Evolutionary conservation across 768 basidiomycete species (phyloP).

Genomic region (Multifurca ochricompacta): DNA sequence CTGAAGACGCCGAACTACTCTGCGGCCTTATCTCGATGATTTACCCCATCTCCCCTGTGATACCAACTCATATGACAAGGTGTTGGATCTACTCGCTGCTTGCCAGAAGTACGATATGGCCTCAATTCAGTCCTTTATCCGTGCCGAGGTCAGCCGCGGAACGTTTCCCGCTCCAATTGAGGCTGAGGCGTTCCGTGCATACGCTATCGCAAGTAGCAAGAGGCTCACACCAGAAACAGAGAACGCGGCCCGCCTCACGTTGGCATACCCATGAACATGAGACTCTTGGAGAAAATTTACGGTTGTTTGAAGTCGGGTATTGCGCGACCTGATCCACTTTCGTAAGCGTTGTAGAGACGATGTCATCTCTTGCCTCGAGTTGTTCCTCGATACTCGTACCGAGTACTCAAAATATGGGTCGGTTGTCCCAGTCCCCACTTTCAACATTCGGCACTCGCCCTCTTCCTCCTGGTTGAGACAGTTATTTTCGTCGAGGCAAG

Average conservation of each 20-base stretch:
- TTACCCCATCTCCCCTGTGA: not conserved
- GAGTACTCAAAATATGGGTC: not conserved
- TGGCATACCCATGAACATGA: not conserved
- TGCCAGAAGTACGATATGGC: slow-evolving; percentile 24
- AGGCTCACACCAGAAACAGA: not conserved
- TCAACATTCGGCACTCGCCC: not conserved
- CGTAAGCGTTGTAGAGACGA: not conserved
- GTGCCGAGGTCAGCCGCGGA: not conserved
- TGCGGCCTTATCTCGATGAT: not conserved
- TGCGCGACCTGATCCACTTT: not conserved
- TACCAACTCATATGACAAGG: not conserved
- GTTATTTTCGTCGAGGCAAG: not conserved
- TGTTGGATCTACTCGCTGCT: slow-evolving; percentile 9
- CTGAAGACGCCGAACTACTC: not conserved
- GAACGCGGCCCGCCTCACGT: not conserved
- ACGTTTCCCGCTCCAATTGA: not conserved
- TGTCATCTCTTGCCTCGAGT: not conserved
- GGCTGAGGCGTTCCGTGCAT: slow-evolving; percentile 11
- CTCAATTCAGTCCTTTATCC: not conserved
- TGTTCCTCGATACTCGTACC: not conserved
- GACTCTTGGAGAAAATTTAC: not conserved
- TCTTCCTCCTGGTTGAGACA: not conserved
- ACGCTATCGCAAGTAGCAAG: slow-evolving; percentile 11
- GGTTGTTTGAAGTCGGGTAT: not conserved
- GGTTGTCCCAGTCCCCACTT: not conserved